A percentile compares a stretch with the other conserved stretches of the same genome.
These are phyloP conservation scores for Aspergillus egyptiacus DNA, from an alignment of 495 filamentous ascomycete genomes.

Conservation along the genomic window DNA sequence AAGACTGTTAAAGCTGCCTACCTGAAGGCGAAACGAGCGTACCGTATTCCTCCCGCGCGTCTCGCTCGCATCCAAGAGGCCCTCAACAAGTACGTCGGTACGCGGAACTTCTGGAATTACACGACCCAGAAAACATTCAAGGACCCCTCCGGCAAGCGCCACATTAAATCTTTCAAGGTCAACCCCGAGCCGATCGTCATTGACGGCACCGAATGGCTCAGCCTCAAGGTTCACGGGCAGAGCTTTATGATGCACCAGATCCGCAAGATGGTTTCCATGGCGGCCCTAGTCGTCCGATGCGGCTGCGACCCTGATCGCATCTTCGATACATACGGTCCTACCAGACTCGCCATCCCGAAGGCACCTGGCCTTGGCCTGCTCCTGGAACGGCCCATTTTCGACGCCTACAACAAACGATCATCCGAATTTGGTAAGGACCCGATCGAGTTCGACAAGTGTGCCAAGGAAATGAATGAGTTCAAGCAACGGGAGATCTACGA, in stretches of 20 bases:
- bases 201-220: slow-evolving; percentile 89
- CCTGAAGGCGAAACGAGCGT: slow-evolving; percentile 66
- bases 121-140: slow-evolving; percentile 76
- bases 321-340: slow-evolving; percentile 56
- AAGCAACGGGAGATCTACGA: slow-evolving; percentile 92
- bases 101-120: slow-evolving; percentile 91
- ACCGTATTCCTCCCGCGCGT: slow-evolving; percentile 69
- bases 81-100: slow-evolving; percentile 68
- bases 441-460: slow-evolving; percentile 72
- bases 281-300: slow-evolving; percentile 71
- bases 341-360: slow-evolving; percentile 82
- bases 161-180: slow-evolving; percentile 83
- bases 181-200: slow-evolving; percentile 70
- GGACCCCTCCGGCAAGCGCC: slow-evolving; percentile 76
- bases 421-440: slow-evolving; percentile 51
- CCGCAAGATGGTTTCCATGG: slow-evolving; percentile 97
- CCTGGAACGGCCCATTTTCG: slow-evolving; percentile 85
- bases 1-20: slow-evolving; percentile 75
- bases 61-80: slow-evolving; percentile 64
- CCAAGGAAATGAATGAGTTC: slow-evolving; percentile 75
- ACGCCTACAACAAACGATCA: slow-evolving; percentile 66
- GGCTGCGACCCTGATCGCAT: slow-evolving; percentile 65
- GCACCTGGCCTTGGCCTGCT: slow-evolving; percentile 83
- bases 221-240: slow-evolving; percentile 91
- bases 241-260: slow-evolving; percentile 99